Percentiles rank a stretch among this genome's conserved stretches.
Conservation (phyloP, 2,329 filamentous ascomycete species). For the Phialocephala sp. region DNA sequence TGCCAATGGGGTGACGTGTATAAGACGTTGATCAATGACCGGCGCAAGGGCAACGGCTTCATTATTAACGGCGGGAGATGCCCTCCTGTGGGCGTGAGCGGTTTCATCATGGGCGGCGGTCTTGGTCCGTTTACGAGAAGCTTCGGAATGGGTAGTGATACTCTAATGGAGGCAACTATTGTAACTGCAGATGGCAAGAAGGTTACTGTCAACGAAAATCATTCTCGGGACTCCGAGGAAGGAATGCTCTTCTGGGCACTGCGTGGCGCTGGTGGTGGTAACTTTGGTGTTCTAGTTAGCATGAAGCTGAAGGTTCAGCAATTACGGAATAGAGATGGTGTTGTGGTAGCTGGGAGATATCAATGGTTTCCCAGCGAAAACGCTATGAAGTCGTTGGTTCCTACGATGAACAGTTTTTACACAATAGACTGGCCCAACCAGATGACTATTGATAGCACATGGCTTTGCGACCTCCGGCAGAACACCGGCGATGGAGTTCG, state of each 20-base stretch:
- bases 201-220: neutral
- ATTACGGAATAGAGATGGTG: neutral
- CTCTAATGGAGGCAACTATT: constrained; percentile 6
- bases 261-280: constrained; percentile 8
- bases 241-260: constrained; percentile 18
- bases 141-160: constrained; percentile 16
- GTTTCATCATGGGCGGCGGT: constrained; percentile 10
- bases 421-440: neutral
- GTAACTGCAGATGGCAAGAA: constrained; percentile 3
- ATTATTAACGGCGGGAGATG: constrained; percentile 10
- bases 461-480: neutral
- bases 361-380: neutral
- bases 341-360: constrained; percentile 11
- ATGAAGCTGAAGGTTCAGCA: constrained; percentile 4
- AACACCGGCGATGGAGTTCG: neutral
- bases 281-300: constrained; percentile 12
- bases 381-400: neutral
- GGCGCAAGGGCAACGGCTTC: neutral
- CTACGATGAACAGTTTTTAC: constrained; percentile 14
- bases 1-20: neutral
- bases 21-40: neutral
- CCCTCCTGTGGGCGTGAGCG: constrained; percentile 9
- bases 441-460: constrained; percentile 15
- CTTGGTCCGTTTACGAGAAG: constrained; percentile 7
- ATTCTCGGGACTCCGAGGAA: constrained; percentile 5